Percentiles rank a stretch among this genome's conserved stretches.
phyloP scores from a whole-genome alignment of 768 basidiomycete species.

The Termitomyces heimii region DNA sequence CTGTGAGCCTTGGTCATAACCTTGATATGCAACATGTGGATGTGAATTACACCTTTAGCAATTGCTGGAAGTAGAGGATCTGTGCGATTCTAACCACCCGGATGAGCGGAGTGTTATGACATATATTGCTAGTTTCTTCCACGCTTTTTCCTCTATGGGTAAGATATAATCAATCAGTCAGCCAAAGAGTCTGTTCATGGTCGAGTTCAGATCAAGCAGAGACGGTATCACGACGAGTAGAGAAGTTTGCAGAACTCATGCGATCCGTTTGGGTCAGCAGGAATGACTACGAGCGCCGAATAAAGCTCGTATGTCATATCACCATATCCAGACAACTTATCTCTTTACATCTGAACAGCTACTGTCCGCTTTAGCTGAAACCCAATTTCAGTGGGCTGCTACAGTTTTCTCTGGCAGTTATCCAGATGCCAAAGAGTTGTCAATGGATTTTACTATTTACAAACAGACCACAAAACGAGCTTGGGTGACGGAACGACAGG shows the following conservation, averaged over 20 bases:
- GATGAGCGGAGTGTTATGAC: slow-evolving; percentile 99
- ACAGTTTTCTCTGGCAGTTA: slow-evolving; percentile 70
- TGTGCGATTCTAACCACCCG: slow-evolving; percentile 81
- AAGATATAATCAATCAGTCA: background rate
- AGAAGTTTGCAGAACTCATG: slow-evolving; percentile 95
- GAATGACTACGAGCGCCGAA: slow-evolving; percentile 92
- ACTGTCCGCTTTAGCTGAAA: slow-evolving; percentile 58
- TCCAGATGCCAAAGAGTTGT: slow-evolving; percentile 72
- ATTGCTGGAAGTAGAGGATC: slow-evolving; percentile 93
- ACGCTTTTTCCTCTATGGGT: slow-evolving; percentile 98
- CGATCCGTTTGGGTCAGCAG: slow-evolving; percentile 82
- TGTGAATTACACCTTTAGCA: slow-evolving; percentile 41
- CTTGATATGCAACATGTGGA: background rate
- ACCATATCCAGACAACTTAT: background rate
- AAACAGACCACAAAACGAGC: slow-evolving; percentile 80
- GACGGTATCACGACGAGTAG: slow-evolving; percentile 87
- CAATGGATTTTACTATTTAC: slow-evolving; percentile 67
- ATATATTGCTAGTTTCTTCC: slow-evolving; percentile 96
- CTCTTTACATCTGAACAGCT: slow-evolving; percentile 33
- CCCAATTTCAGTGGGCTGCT: slow-evolving; percentile 66
- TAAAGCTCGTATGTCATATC: slow-evolving; percentile 47
- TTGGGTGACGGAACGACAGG: slow-evolving; percentile 90
- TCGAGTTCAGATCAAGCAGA: slow-evolving; percentile 77
- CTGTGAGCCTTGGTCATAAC: slow-evolving; percentile 44
- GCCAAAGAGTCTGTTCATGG: slow-evolving; percentile 1